Percentiles rank a stretch among this genome's conserved stretches.
phyloP scores from a whole-genome alignment of 2,329 filamentous ascomycete species.

The Dactylellina cionopaga region DNA sequence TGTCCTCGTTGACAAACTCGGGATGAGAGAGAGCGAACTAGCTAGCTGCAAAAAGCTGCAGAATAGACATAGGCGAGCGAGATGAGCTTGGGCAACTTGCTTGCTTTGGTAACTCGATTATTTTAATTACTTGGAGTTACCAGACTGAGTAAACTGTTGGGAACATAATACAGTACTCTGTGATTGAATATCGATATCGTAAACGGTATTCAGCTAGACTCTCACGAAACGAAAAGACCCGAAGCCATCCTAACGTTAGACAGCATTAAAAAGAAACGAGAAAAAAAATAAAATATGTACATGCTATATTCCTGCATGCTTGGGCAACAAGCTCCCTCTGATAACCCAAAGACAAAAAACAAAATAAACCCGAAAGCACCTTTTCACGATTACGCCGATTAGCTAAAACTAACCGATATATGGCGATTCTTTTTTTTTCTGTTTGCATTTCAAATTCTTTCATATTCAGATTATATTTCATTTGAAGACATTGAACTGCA shows the following conservation, averaged over 20 bases:
- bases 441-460: neutral
- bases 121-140: conserved; percentile 46
- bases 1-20: neutral
- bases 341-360: no score
- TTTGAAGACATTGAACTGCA: conserved; percentile 11
- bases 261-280: conserved; percentile 1
- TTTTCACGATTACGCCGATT: conserved; percentile 6
- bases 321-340: no score
- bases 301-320: no score
- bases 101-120: conserved; percentile 38
- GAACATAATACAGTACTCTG: conserved; percentile 23
- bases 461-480: conserved; percentile 18
- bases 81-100: conserved; percentile 8
- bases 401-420: conserved; percentile 28
- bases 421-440: neutral
- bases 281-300: no score
- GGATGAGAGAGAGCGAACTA: neutral
- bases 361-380: neutral
- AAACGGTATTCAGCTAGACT: conserved; percentile 40
- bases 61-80: conserved; percentile 3
- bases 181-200: conserved; percentile 38
- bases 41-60: neutral
- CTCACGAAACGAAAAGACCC: no score
- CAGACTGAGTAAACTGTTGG: conserved; percentile 26
- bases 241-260: conserved; percentile 11